These are phyloP conservation scores for Tolypocladium amazonense DNA, from an alignment of 2,329 filamentous ascomycete species.

Conservation along the genomic window DNA sequence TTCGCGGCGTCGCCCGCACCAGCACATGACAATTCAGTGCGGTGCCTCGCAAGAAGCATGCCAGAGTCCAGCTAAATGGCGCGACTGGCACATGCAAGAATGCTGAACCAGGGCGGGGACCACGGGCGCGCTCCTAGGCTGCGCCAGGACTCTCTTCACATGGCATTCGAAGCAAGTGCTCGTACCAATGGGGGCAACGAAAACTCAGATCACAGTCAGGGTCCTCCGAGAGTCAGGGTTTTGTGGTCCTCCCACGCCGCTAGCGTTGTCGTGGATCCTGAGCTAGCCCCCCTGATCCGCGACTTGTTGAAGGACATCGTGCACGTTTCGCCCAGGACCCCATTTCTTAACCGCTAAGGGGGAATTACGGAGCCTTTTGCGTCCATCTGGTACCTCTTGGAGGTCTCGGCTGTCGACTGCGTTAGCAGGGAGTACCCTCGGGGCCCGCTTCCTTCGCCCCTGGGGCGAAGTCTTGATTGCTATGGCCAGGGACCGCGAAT, in stretches of 20 bases:
- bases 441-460: neutral
- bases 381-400: neutral
- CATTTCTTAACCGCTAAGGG: neutral
- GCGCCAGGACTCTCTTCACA: neutral
- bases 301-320: neutral
- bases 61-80: neutral
- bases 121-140: neutral
- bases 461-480: neutral
- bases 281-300: neutral
- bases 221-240: neutral
- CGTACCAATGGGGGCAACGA: neutral
- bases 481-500: neutral
- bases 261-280: neutral
- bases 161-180: neutral
- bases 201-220: neutral
- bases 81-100: no score
- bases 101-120: no score
- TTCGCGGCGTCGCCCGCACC: neutral
- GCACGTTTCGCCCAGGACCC: neutral
- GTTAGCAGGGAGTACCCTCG: neutral
- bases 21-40: neutral
- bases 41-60: neutral
- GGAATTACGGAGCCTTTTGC: neutral
- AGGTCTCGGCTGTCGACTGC: neutral
- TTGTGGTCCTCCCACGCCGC: neutral